These are phyloP conservation scores for Scutellaria minor DNA, from an alignment of 257 asterid species.

Conservation along the genomic window DNA sequence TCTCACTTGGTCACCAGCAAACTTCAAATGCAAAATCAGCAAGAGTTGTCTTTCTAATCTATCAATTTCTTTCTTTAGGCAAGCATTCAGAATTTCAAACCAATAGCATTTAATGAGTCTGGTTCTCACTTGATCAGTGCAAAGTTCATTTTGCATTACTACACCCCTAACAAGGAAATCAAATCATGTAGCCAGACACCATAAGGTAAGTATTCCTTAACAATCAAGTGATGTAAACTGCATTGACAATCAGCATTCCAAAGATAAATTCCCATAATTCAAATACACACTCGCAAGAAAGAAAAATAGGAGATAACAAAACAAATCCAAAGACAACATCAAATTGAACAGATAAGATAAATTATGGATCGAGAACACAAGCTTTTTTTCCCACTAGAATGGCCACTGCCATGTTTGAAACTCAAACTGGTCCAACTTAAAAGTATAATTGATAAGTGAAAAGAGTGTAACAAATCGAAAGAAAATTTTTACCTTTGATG, in stretches of 20 bases:
- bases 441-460: neutral
- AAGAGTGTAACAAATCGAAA: neutral
- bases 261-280: no score
- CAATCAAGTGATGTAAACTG: neutral
- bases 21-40: neutral
- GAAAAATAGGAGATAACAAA: neutral
- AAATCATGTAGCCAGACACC: neutral
- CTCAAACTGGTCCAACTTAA: slow-evolving; percentile 3
- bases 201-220: neutral
- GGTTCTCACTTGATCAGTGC: neutral
- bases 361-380: neutral
- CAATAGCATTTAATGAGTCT: neutral
- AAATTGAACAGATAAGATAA: neutral
- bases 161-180: neutral
- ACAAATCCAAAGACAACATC: neutral
- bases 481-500: no score
- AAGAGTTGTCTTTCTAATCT: neutral
- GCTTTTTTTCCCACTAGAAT: neutral
- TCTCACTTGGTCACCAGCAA: no score
- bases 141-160: neutral
- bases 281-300: no score
- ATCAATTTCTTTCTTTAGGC: neutral
- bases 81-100: neutral
- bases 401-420: neutral
- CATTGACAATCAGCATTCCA: neutral